Evolutionary conservation across 1,284 basidiomycete species (phyloP), one percentile per base, ranked within the genome.

Genomic region (Puccinia hordei): DNA sequence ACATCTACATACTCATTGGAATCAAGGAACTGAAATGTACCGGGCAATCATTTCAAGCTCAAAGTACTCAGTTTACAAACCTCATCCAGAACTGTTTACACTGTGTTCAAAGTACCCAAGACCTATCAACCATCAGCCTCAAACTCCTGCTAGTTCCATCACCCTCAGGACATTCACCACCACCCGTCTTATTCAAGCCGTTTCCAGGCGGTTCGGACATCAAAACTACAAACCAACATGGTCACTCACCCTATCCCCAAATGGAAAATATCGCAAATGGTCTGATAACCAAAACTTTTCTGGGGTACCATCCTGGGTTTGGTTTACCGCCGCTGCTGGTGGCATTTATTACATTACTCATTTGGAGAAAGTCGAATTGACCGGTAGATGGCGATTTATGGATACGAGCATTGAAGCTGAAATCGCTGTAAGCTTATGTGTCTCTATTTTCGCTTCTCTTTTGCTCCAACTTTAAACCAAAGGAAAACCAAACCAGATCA

Each of bases 381-480:
- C 85, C 13, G 84, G 84, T 13, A 82, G 85, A 55, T 84, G 82
- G 83, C 81, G 85, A 5, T 85, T 85, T 65, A 84, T 84, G 71
- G 84, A 85, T 55, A 83, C 85, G 13, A 80, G 80, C 38, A 41
- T 82, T 13, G 71, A 68, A 13, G 82, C 84, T 38, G 85, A 85
- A 82, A 78, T 80, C 30, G 78, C 57, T 12, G 78, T 80, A 46
- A 63, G 78, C 33, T 33, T 44, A 9, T 24, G 19, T 59, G 24
- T 41, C 35, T 49, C 35, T 33, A 53, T 38, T 38, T 4, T 38
- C 10, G 35, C 17, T 15, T 27, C 3, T n/a, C 35, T 63, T 27
- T 44, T 30, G 44, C 27, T 17, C 17, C 6, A 30, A 53, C 30
- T 41, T 15, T 30, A n/a, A 24, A 59, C 1, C 33, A 33, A 59